Conservation (phyloP, 352 stramenopile genomes). For the Pythium periplocum region DNA sequence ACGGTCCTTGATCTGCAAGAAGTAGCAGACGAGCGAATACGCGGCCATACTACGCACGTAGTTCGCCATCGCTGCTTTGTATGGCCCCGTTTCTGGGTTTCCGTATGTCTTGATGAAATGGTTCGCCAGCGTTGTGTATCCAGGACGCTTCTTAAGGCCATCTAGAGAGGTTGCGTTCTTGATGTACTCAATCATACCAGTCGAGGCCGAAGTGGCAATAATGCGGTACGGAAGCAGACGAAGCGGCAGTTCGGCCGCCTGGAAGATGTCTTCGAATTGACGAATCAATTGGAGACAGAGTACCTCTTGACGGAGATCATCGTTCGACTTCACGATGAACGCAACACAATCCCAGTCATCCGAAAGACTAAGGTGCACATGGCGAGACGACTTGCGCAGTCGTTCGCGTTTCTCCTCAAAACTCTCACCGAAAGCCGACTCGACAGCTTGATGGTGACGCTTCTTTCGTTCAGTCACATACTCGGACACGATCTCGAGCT, state of each 20-base stretch:
- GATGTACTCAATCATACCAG: constrained; percentile 96
- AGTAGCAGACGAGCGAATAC: constrained; percentile 97
- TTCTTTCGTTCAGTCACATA: constrained; percentile 61
- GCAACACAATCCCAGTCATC: constrained; percentile 69
- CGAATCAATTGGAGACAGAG: constrained; percentile 97
- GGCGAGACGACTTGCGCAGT: constrained; percentile 47
- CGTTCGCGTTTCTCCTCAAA: constrained; percentile 76
- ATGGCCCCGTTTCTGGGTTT: constrained; percentile 58
- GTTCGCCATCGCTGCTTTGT: constrained; percentile 95
- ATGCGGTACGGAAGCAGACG: constrained; percentile 96
- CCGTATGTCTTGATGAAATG: constrained; percentile 95
- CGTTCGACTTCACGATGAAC: constrained; percentile 98
- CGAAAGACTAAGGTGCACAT: constrained; percentile 22
- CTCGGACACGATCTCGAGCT: constrained; percentile 62
- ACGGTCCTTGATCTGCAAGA: constrained; percentile 98
- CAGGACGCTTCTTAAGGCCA: constrained; percentile 88
- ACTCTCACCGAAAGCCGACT: constrained; percentile 79
- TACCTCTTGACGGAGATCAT: constrained; percentile 97
- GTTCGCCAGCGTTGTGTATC: constrained; percentile 82
- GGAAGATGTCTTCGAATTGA: constrained; percentile 94
- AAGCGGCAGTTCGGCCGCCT: constrained; percentile 91
- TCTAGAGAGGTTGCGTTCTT: constrained; percentile 97
- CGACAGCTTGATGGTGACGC: constrained; percentile 55
- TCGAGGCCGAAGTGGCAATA: constrained; percentile 92
- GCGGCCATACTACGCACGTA: constrained; percentile 96